A percentile compares a stretch with the other conserved stretches of the same genome.
Conservation (phyloP, 2,329 filamentous ascomycete genomes). For the Diaporthe velutina region DNA sequence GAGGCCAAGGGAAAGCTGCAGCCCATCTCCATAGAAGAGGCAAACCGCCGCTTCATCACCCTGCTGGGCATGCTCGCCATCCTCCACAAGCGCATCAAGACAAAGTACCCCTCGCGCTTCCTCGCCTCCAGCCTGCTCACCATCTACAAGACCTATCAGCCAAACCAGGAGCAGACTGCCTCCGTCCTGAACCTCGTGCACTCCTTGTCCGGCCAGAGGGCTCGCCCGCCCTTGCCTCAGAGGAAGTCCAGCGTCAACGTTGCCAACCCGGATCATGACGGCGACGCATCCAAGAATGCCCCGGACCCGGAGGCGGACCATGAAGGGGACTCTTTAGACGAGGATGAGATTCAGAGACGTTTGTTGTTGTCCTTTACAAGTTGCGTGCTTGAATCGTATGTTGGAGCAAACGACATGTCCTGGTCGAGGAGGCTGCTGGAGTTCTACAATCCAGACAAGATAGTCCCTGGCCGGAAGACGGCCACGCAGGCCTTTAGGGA, state of each 20-base stretch:
- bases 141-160: constrained; percentile 75
- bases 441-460: constrained; percentile 73
- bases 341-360: constrained; percentile 72
- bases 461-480: constrained; percentile 72
- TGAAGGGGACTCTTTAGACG: constrained; percentile 62
- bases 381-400: constrained; percentile 80
- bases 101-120: constrained; percentile 83
- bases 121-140: constrained; percentile 82
- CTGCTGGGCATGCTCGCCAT: constrained; percentile 80
- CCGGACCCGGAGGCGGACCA: constrained; percentile 73
- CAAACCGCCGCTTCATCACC: constrained; percentile 70
- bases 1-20: constrained; percentile 22
- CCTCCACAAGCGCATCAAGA: constrained; percentile 80
- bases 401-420: constrained; percentile 70
- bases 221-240: constrained; percentile 70
- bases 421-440: constrained; percentile 78
- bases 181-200: constrained; percentile 79
- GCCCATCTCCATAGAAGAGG: constrained; percentile 31
- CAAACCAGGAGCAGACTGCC: constrained; percentile 75
- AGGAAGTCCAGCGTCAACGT: constrained; percentile 70
- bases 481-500: constrained; percentile 75
- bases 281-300: constrained; percentile 66
- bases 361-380: constrained; percentile 84
- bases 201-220: constrained; percentile 67
- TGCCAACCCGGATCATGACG: constrained; percentile 68